Evolutionary conservation across 2,329 filamentous ascomycete genomes (phyloP), one percentile per base, ranked within the genome.

Genomic region (Parafenestella ontariensis): DNA sequence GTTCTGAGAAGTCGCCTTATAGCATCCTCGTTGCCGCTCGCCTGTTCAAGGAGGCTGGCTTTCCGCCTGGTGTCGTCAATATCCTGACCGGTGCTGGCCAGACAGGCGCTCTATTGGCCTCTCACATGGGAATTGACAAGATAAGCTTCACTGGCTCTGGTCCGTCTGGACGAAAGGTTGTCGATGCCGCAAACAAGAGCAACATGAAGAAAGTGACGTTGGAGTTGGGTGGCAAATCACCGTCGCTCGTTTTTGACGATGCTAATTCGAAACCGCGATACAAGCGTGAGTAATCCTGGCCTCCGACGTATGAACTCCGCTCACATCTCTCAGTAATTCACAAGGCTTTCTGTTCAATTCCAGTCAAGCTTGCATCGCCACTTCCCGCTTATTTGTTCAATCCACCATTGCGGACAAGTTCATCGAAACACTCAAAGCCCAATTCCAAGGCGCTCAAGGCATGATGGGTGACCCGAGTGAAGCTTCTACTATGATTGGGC

Each of bases 151-250:
- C 77, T 6, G 77, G 77, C 9, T 72, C 67, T 21, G 71, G 68
- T 4, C 58, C 68, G 2, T 69, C 72, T 6, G 77, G 77, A 13
- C 66, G 71, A 28, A 70, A 71, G 42, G 69, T 79, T 15, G 66
- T 72, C 41, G 73, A 76, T 29, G 65, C 64, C 23, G 64, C 65
- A 7, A 62, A 58, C 29, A 69, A 62, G 54, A 70, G 64, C 36
- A 71, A 70, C 37, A 54, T 69, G 52, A 72, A 72, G 53, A 77
- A 76, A 46, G 76, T 81, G 18, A 79, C 79, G 4, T 73, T 82
- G 1, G 80, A 82, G 61, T 69, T 80, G 10, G 80, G 80, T 40
- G 79, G 80, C 47, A 82, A 82, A 65, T 74, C 71, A 7, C 79
- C 80, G 15, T 73, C 75, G 18, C 73, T 82, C 15, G 74, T 82